Percentiles rank a stretch among this genome's conserved stretches.
phyloP scores from a whole-genome alignment of 805 yeast species.

The Cyberlindnera maritima region DNA sequence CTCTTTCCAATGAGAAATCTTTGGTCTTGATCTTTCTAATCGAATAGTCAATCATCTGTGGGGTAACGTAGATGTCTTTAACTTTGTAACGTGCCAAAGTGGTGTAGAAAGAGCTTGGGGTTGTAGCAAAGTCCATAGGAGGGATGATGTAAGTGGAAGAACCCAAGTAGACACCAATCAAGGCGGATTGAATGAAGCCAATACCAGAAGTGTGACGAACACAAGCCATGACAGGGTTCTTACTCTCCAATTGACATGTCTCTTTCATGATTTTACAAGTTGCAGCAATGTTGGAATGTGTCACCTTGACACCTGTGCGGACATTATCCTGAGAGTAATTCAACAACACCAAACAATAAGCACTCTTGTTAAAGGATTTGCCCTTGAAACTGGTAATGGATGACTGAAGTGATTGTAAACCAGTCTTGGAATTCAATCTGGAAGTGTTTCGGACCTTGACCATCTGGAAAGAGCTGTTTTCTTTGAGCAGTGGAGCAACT shows the following conservation, averaged over 20 bases:
- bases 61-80: conserved; percentile 81
- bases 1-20: conserved; percentile 49
- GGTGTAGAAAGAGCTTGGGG: conserved; percentile 69
- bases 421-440: conserved; percentile 42
- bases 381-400: conserved; percentile 22
- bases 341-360: conserved; percentile 62
- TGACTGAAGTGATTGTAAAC: conserved; percentile 16
- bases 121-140: conserved; percentile 71
- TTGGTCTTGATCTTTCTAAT: conserved; percentile 57
- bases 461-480: conserved; percentile 32
- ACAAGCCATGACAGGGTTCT: conserved; percentile 77
- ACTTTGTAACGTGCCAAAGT: conserved; percentile 74
- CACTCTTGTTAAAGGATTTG: conserved; percentile 23
- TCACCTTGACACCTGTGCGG: conserved; percentile 48
- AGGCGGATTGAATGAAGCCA: conserved; percentile 83
- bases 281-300: conserved; percentile 64
- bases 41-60: conserved; percentile 78
- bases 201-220: conserved; percentile 81
- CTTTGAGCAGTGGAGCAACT: conserved; percentile 56
- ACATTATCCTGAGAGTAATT: conserved; percentile 71
- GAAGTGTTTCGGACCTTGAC: conserved; percentile 66
- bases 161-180: conserved; percentile 84
- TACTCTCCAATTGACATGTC: conserved; percentile 78
- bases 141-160: conserved; percentile 79
- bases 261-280: conserved; percentile 89